These are phyloP conservation scores for Mucor lusitanicus DNA, from an alignment of 371 early-diverging fungal species.

Conservation along the genomic window DNA sequence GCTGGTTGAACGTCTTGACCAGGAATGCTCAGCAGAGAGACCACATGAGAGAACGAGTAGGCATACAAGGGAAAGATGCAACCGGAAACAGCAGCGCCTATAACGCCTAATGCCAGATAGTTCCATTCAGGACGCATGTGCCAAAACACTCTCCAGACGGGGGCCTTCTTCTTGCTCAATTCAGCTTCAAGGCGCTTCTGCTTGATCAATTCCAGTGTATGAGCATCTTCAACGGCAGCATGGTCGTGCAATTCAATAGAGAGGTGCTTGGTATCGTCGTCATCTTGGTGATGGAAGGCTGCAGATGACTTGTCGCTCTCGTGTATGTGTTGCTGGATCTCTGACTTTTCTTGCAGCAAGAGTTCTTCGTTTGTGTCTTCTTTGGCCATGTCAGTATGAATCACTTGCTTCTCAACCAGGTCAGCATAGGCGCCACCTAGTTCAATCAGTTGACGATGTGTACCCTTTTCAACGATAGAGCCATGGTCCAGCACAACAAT, in stretches of 20 bases:
- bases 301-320: neutral
- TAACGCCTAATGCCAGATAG: constrained; percentile 31
- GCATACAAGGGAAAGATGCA: constrained; percentile 33
- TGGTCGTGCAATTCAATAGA: neutral
- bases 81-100: constrained; percentile 57
- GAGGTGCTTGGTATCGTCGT: neutral
- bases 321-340: constrained; percentile 1
- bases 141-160: constrained; percentile 36
- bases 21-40: neutral
- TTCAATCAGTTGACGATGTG: constrained; percentile 56
- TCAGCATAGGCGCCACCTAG: constrained; percentile 45
- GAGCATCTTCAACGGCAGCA: neutral
- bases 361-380: neutral
- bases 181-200: constrained; percentile 9
- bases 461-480: constrained; percentile 64
- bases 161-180: constrained; percentile 44
- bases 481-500: constrained; percentile 78
- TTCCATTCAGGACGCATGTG: constrained; percentile 37
- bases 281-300: neutral
- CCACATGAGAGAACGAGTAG: constrained; percentile 36
- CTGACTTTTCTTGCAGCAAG: constrained; percentile 7
- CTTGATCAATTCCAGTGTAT: neutral
- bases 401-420: constrained; percentile 48
- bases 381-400: neutral
- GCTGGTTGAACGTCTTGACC: constrained; percentile 29